A percentile compares a stretch with the other conserved stretches of the same genome.
phyloP scores from a whole-genome alignment of 1,139 yeast genomes.

The Eremothecium gossypii region DNA sequence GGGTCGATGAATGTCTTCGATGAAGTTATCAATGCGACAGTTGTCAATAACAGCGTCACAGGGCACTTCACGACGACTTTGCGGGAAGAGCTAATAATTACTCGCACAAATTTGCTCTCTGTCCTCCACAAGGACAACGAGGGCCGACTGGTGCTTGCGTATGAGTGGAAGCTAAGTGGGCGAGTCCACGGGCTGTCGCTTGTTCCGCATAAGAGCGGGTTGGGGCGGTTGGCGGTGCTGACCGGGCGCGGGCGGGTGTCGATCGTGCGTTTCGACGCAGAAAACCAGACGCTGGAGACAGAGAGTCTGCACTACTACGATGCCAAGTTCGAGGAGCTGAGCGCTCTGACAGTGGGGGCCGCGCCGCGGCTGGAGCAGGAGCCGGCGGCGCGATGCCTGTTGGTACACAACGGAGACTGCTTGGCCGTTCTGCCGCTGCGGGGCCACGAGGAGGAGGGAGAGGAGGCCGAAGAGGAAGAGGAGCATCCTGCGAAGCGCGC shows the following conservation, averaged over 20 bases:
- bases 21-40: slow-evolving; percentile 71
- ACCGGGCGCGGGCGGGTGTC: slow-evolving; percentile 75
- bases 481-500: slow-evolving; percentile 26
- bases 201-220: slow-evolving; percentile 41
- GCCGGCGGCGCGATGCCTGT: slow-evolving; percentile 52
- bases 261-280: slow-evolving; percentile 61
- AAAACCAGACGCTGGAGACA: slow-evolving; percentile 46
- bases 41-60: slow-evolving; percentile 53
- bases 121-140: slow-evolving; percentile 41
- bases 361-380: slow-evolving; percentile 52
- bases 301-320: slow-evolving; percentile 85
- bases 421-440: slow-evolving; percentile 61
- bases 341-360: slow-evolving; percentile 37
- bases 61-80: slow-evolving; percentile 51
- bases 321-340: slow-evolving; percentile 46
- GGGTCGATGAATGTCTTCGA: slow-evolving; percentile 67
- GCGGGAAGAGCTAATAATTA: slow-evolving; percentile 51
- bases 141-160: slow-evolving; percentile 43
- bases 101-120: slow-evolving; percentile 66
- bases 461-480: slow-evolving; percentile 22
- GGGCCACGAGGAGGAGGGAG: slow-evolving; percentile 13
- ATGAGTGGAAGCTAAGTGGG: slow-evolving; percentile 69
- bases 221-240: slow-evolving; percentile 58
- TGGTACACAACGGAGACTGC: slow-evolving; percentile 60
- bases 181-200: slow-evolving; percentile 49